Percentiles rank a stretch among this genome's conserved stretches.
Evolutionary conservation across 352 stramenopile species (phyloP).

Genomic region (Pythium aquatile): DNA sequence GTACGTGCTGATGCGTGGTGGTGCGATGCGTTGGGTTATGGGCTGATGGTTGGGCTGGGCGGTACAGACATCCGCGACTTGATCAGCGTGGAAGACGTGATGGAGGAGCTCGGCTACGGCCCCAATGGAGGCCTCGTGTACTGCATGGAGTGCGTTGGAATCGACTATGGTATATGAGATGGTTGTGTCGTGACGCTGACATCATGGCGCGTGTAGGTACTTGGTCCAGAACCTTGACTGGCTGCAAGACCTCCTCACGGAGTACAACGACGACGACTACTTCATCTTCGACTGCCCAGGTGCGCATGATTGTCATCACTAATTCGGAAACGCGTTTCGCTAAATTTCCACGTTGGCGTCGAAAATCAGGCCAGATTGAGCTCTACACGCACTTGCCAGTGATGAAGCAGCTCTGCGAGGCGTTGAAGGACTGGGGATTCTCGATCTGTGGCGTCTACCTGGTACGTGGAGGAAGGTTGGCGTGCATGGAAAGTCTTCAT

Average conservation of each 20-base stretch:
- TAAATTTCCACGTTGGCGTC: not conserved
- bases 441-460: conserved; percentile 90
- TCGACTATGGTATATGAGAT: not conserved
- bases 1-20: conserved; percentile 26
- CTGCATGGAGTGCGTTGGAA: conserved; percentile 95
- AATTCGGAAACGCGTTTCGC: not conserved
- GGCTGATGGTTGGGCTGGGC: not conserved
- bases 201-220: conserved; percentile 43
- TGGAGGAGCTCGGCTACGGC: conserved; percentile 96
- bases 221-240: conserved; percentile 94
- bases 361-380: conserved; percentile 82
- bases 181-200: not conserved
- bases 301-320: conserved; percentile 21
- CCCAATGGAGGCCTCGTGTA: conserved; percentile 98
- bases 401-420: conserved; percentile 88
- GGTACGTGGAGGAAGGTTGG: conserved; percentile 26
- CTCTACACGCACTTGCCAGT: conserved; percentile 91
- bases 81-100: conserved; percentile 96
- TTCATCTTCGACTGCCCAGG: conserved; percentile 99
- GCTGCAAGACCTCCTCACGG: conserved; percentile 91
- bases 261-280: conserved; percentile 94
- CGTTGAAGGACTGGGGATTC: conserved; percentile 84
- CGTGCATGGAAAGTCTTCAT: not conserved
- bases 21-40: not conserved
- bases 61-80: conserved; percentile 91